phyloP scores from a whole-genome alignment of 2,329 filamentous ascomycete genomes.

The Fusarium napiforme region DNA sequence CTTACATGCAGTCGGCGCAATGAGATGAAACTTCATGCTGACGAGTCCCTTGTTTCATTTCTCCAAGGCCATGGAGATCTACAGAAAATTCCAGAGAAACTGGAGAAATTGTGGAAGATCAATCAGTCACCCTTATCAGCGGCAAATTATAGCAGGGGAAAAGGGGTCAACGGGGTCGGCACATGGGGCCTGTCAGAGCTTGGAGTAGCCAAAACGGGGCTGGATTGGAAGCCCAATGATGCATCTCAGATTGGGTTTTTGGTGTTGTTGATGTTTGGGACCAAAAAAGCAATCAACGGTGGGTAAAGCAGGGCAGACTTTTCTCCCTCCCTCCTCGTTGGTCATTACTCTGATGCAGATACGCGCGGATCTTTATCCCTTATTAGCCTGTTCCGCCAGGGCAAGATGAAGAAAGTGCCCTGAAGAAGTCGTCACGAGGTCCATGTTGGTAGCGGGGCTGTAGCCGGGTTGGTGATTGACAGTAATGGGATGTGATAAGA shows the following conservation, averaged over 20 bases:
- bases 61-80: conserved; percentile 33
- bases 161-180: conserved; percentile 19
- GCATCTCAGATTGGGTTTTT: conserved; percentile 24
- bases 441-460: conserved; percentile 38
- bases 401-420: conserved; percentile 29
- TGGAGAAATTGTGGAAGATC: conserved; percentile 19
- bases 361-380: conserved; percentile 33
- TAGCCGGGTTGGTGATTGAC: conserved; percentile 27
- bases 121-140: conserved; percentile 34
- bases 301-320: conserved; percentile 25
- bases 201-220: conserved; percentile 6
- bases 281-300: conserved; percentile 21
- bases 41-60: conserved; percentile 45
- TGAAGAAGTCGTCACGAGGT: conserved; percentile 40
- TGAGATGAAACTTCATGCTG: conserved; percentile 35
- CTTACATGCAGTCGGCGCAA: not conserved
- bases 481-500: conserved; percentile 35
- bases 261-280: conserved; percentile 34
- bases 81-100: conserved; percentile 21
- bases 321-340: conserved; percentile 9
- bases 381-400: conserved; percentile 35
- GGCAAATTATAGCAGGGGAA: conserved; percentile 37
- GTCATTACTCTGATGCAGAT: conserved; percentile 19
- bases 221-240: conserved; percentile 28
- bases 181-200: conserved; percentile 21